Conservation (phyloP, 345 rosid genomes). For the Brassica cretica region DNA sequence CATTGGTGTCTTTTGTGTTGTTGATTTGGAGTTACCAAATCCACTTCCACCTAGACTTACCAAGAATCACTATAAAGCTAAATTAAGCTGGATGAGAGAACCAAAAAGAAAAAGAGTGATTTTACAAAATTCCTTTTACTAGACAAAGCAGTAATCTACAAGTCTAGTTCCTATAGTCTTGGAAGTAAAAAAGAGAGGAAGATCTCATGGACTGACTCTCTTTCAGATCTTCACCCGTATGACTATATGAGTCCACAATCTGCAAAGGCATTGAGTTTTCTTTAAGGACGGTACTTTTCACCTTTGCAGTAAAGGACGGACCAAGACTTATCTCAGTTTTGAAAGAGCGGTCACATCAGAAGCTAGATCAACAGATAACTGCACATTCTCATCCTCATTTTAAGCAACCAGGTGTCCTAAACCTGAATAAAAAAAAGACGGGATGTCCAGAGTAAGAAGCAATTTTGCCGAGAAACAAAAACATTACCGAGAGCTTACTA, state of each 20-base stretch:
- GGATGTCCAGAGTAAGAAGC: neutral
- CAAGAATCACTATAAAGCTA: slow-evolving; percentile 37
- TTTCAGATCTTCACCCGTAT: slow-evolving; percentile 3
- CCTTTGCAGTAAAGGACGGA: slow-evolving; percentile 77
- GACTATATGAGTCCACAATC: neutral
- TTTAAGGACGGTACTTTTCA: slow-evolving; percentile 69
- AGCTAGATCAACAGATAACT: slow-evolving; percentile 73
- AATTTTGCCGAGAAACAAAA: neutral
- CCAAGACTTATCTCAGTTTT: slow-evolving; percentile 81
- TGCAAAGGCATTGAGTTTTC: too few species aligned
- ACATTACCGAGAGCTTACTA: slow-evolving; percentile 51
- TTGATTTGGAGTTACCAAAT: neutral
- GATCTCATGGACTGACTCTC: slow-evolving; percentile 23
- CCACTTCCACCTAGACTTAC: slow-evolving; percentile 36
- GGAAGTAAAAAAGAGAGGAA: slow-evolving; percentile 22
- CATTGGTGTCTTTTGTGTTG: too few species aligned
- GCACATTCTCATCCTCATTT: slow-evolving; percentile 85
- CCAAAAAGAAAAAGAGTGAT: neutral
- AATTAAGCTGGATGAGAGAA: slow-evolving; percentile 6
- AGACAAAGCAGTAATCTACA: slow-evolving; percentile 20
- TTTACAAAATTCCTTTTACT: neutral
- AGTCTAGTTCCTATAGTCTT: slow-evolving; percentile 39
- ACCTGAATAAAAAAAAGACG: slow-evolving; percentile 51
- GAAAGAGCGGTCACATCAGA: slow-evolving; percentile 76
- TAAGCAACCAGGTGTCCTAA: slow-evolving; percentile 74